These are phyloP conservation scores for Trichoderma sp. DNA, from an alignment of 2,329 filamentous ascomycete species.

Conservation along the genomic window DNA sequence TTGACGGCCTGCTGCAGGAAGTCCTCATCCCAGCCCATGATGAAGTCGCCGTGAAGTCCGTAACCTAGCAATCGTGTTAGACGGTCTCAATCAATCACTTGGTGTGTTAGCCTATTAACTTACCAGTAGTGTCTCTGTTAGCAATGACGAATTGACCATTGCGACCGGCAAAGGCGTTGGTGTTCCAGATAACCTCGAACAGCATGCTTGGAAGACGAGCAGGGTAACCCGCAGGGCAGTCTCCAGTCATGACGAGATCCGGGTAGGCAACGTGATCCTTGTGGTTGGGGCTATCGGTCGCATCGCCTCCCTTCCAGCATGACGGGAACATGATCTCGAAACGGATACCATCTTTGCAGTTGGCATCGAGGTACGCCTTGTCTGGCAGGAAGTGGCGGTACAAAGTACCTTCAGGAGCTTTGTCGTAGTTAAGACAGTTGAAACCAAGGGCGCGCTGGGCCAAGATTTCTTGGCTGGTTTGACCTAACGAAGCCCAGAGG, in stretches of 20 bases:
- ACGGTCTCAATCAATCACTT: neutral
- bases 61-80: constrained; percentile 54
- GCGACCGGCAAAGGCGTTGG: constrained; percentile 63
- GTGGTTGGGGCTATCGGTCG: constrained; percentile 59
- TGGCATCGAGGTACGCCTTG: constrained; percentile 76
- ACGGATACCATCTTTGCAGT: constrained; percentile 81
- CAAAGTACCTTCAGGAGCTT: constrained; percentile 69
- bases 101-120: constrained; percentile 33
- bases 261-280: constrained; percentile 77
- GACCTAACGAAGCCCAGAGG: constrained; percentile 65
- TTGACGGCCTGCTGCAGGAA: constrained; percentile 75
- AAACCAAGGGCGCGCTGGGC: constrained; percentile 85
- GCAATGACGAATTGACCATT: constrained; percentile 74
- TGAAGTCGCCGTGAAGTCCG: constrained; percentile 80
- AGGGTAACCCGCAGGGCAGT: constrained; percentile 71
- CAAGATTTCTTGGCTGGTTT: constrained; percentile 69
- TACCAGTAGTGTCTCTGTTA: constrained; percentile 77
- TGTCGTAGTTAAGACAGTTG: constrained; percentile 87
- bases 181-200: constrained; percentile 85
- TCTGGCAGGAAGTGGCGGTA: constrained; percentile 81
- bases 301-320: constrained; percentile 80
- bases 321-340: constrained; percentile 87
- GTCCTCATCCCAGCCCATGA: constrained; percentile 72
- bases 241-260: constrained; percentile 72
- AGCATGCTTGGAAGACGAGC: constrained; percentile 74